Percentiles rank a stretch among this genome's conserved stretches.
Evolutionary conservation across 2,329 filamentous ascomycete genomes (phyloP).

Genomic region (Exophiala sp.): DNA sequence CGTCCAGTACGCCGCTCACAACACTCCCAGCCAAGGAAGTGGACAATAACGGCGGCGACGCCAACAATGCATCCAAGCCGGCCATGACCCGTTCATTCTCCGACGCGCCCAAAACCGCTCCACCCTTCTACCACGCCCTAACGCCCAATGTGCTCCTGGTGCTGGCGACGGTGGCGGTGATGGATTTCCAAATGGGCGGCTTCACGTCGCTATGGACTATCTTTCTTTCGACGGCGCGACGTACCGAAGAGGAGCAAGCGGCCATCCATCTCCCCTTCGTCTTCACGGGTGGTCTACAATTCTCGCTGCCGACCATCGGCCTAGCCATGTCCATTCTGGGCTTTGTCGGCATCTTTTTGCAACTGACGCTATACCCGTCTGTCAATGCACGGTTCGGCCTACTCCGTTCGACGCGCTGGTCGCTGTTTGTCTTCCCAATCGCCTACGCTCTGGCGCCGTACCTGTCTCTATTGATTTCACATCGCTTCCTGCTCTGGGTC

Average conservation of each 20-base stretch:
- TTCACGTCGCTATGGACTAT: conserved; percentile 73
- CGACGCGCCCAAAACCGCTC: conserved; percentile 1
- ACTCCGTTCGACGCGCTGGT: conserved; percentile 60
- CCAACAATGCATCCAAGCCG: neutral
- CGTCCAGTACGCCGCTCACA: conserved; percentile 16
- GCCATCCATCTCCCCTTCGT: conserved; percentile 47
- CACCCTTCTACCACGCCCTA: conserved; percentile 48
- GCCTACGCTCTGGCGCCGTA: conserved; percentile 68
- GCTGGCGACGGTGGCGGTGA: conserved; percentile 60
- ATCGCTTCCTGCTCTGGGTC: conserved; percentile 53
- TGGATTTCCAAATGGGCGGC: conserved; percentile 66
- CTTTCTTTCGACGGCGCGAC: conserved; percentile 68
- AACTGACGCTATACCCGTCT: conserved; percentile 64
- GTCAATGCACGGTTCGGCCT: conserved; percentile 63
- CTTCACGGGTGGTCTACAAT: conserved; percentile 66
- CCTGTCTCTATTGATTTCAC: conserved; percentile 60
- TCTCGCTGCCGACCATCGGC: conserved; percentile 64
- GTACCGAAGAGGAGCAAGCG: conserved; percentile 37
- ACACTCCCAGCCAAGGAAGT: conserved; percentile 17
- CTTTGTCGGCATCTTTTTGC: conserved; percentile 64
- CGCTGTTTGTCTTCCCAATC: conserved; percentile 63
- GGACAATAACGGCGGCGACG: conserved; percentile 33
- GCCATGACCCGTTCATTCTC: conserved; percentile 2
- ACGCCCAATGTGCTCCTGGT: conserved; percentile 52
- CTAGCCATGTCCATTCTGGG: conserved; percentile 70